These are phyloP conservation scores for Blastobotrys illinoisensis DNA, from an alignment of 1,139 yeast species.

Conservation along the genomic window DNA sequence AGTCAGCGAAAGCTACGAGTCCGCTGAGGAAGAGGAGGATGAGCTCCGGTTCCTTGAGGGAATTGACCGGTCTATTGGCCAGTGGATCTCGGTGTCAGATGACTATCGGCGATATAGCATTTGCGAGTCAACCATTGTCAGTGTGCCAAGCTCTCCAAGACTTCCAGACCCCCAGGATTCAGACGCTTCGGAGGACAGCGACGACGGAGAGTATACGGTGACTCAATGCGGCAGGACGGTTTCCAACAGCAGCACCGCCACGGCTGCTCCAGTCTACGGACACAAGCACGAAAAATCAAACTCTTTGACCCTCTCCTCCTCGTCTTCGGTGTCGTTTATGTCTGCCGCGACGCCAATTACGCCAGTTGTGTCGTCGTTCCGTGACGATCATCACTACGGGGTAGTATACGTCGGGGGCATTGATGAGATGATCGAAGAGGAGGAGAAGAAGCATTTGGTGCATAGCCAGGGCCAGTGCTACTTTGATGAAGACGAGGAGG, in stretches of 20 bases:
- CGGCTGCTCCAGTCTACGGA: not conserved
- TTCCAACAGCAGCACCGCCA: not conserved
- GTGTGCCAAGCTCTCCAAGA: not conserved
- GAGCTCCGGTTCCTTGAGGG: not conserved
- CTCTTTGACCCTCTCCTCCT: not conserved
- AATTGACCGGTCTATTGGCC: constrained; percentile 2
- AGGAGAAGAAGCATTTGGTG: not conserved
- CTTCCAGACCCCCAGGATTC: not conserved
- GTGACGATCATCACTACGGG: not conserved
- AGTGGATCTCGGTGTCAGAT: constrained; percentile 4
- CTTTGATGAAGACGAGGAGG: not conserved
- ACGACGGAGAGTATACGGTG: not conserved
- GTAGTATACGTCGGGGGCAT: not conserved
- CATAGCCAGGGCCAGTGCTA: not conserved
- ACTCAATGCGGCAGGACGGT: not conserved
- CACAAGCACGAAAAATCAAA: not conserved
- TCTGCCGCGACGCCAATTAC: not conserved
- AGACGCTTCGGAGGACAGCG: not conserved
- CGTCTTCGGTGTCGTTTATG: not conserved
- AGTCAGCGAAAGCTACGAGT: not conserved
- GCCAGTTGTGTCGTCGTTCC: not conserved
- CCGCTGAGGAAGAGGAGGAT: not conserved
- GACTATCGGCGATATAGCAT: not conserved
- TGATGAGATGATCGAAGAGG: not conserved
- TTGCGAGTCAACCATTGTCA: not conserved